Evolutionary conservation across 805 yeast genomes (phyloP), one percentile per base, ranked within the genome.

Genomic region (Saccharomycopsis amapae): DNA sequence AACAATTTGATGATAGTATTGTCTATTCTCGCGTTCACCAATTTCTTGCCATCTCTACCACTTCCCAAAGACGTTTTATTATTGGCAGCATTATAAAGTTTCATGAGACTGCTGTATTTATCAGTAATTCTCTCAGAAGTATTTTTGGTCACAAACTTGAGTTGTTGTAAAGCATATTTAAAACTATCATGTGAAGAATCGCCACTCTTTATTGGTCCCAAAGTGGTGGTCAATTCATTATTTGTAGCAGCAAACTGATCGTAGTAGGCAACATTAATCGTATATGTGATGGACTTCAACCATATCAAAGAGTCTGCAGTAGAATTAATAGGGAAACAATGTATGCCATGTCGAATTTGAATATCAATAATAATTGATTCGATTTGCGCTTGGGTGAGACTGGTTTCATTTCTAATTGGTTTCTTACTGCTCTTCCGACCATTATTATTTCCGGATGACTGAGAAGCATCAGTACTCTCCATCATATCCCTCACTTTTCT

Each of bases 241-340:
- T 17, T 37, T 10, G 5, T 5, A n/a, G 30, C 23, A n/a, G 40
- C 5, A 6, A 12, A 31, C n/a, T 34, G 17, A 41, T 35, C 10
- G 28, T 44, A 49, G 12, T 22, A 33, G 10, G 26, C 20, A n/a
- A 13, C n/a, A 4, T 46, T 49, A 13, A 46, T 28, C 9, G 42
- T 9, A 33, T 40, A 50, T 6, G 51, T 47, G 26, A 50, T 20
- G 7, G 44, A 19, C 20, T 44, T 42, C 19, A 50, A 19, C 53
- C 53, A 50, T 15, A 20, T 20, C 10, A 46, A 24, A 5, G 41
- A 44, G 15, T 45, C 50, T 6, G 44, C 28, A 12, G 45, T 40
- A 22, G 36, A 30, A n/a, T 50, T 38, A 5, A 44, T 34, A 7
- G 38, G 35, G 28, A 50, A 50, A 37, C 28, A 17, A 24, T 44